Evolutionary conservation across 495 filamentous ascomycete species (phyloP), one percentile per base, ranked within the genome.

Genomic region (Annulohypoxylon maeteangense): DNA sequence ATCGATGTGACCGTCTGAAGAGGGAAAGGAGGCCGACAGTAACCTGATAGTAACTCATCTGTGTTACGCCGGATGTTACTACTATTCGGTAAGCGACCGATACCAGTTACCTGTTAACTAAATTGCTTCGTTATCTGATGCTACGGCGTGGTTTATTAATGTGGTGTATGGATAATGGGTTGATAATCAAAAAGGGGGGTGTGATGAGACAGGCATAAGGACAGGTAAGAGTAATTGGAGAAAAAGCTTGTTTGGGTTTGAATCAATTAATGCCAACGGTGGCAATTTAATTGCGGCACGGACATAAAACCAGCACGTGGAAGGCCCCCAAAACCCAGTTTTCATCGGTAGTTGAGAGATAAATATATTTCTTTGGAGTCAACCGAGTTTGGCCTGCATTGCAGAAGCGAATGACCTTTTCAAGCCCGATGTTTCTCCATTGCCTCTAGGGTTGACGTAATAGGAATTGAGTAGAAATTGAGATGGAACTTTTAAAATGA

Each of bases 321-420:
- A 5, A 25, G 16, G 20, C 45, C n/a, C 16, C 44, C 20, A 45
- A 36, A 16, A 62, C 18, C 6, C 22, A 25, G 31, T 51, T 10
- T 6, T 11, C 3, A 5, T 64, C 61, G 47, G 61, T 32, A 62
- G 11, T 62, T 62, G 31, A 62, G 23, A 62, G 42, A 48, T 48
- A 25, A 61, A 58, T 58, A 34, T 44, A 58, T 58, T 58, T 44
- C 27, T 2, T 61, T 61, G 58, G 58, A 61, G 58, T 34, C 45
- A 61, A 7, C n/a, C 40, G 12, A 60, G 42, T 32, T 61, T 61
- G 14, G 45, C 14, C 3, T 62, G 34, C 11, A 51, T 51, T 58
- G 45, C 45, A 5, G 11, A 50, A 10, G 16, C 31, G 29, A 27
- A 16, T 47, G 57, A 23, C 29, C 2, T 32, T 36, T 45, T 42